phyloP scores from a whole-genome alignment of 1,284 basidiomycete species.

The Uromyces viciae-fabae region DNA sequence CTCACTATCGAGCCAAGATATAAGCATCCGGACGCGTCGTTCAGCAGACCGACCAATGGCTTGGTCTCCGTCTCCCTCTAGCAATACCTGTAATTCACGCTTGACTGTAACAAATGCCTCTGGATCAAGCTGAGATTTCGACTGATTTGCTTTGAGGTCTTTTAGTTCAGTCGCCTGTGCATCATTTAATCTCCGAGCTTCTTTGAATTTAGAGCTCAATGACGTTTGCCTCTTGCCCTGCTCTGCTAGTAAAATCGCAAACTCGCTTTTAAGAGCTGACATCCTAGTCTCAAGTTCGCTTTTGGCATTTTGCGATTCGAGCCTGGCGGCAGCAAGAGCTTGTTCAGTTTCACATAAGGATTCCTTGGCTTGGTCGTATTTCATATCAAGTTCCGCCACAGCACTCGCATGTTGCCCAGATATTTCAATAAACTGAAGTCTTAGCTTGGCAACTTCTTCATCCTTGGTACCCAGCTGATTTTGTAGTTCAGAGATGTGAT shows the following conservation, averaged over 20 bases:
- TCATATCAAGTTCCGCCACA: conserved; percentile 51
- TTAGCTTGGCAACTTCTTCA: conserved; percentile 49
- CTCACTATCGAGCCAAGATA: conserved; percentile 8
- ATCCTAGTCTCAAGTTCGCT: conserved; percentile 4
- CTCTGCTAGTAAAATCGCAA: not conserved
- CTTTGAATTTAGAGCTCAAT: not conserved
- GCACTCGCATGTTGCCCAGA: not conserved
- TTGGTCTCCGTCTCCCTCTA: conserved; percentile 21
- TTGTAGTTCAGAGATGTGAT: conserved; percentile 57
- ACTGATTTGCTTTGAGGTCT: not conserved
- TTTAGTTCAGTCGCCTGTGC: conserved; percentile 5
- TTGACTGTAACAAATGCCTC: conserved; percentile 17
- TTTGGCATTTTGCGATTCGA: not conserved
- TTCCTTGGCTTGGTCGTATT: conserved; percentile 50
- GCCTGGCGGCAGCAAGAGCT: conserved; percentile 48
- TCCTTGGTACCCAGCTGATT: conserved; percentile 54
- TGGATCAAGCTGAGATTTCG: not conserved
- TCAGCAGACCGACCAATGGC: conserved; percentile 7
- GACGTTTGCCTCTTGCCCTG: not conserved
- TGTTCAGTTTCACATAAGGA: conserved; percentile 52
- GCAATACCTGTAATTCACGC: conserved; percentile 3
- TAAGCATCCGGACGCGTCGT: conserved; percentile 22
- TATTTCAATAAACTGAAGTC: conserved; percentile 12
- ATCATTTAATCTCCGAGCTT: conserved; percentile 20
- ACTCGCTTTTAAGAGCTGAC: conserved; percentile 4